Evolutionary conservation across 2,329 filamentous ascomycete species (phyloP), one percentile per base, ranked within the genome.

Genomic region (Rutstroemia sydowiana): DNA sequence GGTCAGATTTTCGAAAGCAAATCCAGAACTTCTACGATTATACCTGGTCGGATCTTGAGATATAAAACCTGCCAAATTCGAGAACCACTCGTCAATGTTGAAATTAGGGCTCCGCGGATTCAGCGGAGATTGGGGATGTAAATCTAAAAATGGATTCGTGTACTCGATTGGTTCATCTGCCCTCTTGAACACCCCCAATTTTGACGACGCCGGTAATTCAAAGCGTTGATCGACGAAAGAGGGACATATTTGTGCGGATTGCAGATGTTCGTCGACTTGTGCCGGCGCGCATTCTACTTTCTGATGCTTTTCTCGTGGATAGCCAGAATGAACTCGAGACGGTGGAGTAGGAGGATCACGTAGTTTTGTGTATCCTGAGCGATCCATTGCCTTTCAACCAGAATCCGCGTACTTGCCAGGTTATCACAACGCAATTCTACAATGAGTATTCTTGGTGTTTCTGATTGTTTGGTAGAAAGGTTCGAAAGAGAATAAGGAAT

Each of bases 1-100:
- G 55, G 79, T 86, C 51, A 88, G 71, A 62, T 87, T 76, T 66
- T 79, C 77, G 70, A 84, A 88, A 46, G 76, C 74, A 41, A 88
- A 73, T 43, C 85, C 84, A 0, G 79, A 75, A 13, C 77, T 79
- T 60, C 83, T 77, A 39, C 32, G 40, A 44, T 37, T 45, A 40
- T 49, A 61, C 44, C 50, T 54, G 21, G 52, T 70, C 16, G 81
- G 81, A 48, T 76, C 26, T 72, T 72, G 34, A 76, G 72, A 42
- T 31, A 55, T 48, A 32, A 57, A 55, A 11, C 48, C 52, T 30
- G 52, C 48, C 5, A 57, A 43, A 20, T 57, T 57, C 0, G 44
- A 21, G n/a, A 51, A 32, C 82, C 81, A 85, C 43, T 71, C 69
- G 41, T 73, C 72, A 20, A 68, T 73, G 51, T 70, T 74, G 63